These are phyloP conservation scores for Drechslerella dactyloides DNA, from an alignment of 2,329 filamentous ascomycete species.

Conservation along the genomic window DNA sequence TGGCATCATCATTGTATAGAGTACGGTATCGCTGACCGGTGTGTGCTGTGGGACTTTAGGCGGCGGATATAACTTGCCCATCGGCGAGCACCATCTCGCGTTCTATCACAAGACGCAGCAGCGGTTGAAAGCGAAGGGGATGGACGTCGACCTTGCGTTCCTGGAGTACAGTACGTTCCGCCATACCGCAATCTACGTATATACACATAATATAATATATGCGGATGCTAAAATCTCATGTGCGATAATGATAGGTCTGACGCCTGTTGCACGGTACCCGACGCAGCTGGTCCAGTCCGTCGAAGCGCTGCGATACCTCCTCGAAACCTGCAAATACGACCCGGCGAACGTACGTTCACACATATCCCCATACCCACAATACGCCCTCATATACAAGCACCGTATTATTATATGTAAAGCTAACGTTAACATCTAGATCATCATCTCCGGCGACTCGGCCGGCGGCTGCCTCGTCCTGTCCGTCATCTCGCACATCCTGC, in stretches of 20 bases:
- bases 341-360: constrained; percentile 42
- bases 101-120: constrained; percentile 20
- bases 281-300: constrained; percentile 34
- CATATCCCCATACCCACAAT: neutral
- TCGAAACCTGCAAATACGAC: constrained; percentile 30
- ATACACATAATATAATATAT: no score
- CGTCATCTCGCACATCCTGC: constrained; percentile 63
- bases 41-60: constrained; percentile 10
- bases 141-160: constrained; percentile 28
- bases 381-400: constrained; percentile 62
- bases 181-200: no score
- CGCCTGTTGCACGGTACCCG: constrained; percentile 35
- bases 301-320: constrained; percentile 30
- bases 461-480: constrained; percentile 62
- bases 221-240: neutral
- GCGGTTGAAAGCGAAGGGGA: constrained; percentile 25
- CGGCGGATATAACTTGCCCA: constrained; percentile 40
- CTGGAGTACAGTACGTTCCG: constrained; percentile 47
- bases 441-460: constrained; percentile 64
- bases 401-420: constrained; percentile 92
- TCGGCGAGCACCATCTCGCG: constrained; percentile 24
- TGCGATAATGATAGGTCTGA: constrained; percentile 18
- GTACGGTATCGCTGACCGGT: no score
- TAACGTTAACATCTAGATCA: constrained; percentile 67
- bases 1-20: no score